Conservation (phyloP, 257 asterid species). For the Leonotis leonurus region DNA sequence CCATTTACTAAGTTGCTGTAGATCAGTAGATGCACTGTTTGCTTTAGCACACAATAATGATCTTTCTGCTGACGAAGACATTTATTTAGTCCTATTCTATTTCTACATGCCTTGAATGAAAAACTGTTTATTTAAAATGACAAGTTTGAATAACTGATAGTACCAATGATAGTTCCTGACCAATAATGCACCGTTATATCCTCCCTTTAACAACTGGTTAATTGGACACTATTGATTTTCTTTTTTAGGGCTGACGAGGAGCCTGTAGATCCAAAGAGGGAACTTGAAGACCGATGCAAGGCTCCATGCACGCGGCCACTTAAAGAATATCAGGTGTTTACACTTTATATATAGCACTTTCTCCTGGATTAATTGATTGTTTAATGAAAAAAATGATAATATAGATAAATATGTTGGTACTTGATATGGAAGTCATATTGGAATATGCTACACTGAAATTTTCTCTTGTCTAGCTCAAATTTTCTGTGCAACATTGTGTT, state of each 20-base stretch:
- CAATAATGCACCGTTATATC: neutral
- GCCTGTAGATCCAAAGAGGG: slow-evolving; percentile 52
- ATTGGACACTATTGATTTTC: neutral
- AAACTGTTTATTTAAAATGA: neutral
- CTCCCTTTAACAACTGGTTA: neutral
- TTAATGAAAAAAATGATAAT: no score
- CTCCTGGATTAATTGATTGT: no score
- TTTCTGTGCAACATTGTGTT: neutral
- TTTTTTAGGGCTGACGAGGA: slow-evolving; percentile 57
- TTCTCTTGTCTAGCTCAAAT: neutral
- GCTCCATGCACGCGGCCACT: slow-evolving; percentile 56
- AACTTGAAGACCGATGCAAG: slow-evolving; percentile 56
- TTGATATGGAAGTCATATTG: neutral
- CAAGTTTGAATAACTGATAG: neutral
- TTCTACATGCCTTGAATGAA: neutral
- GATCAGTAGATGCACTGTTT: neutral
- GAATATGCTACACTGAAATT: neutral
- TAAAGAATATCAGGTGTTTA: slow-evolving; percentile 46
- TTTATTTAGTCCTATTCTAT: neutral
- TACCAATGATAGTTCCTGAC: neutral
- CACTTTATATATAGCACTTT: neutral
- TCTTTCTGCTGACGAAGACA: neutral
- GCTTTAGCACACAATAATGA: neutral
- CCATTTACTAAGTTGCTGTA: neutral
- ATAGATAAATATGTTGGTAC: no score